These are phyloP conservation scores for Bryopsis sp. DNA, from an alignment of 139 green algal genomes.

Conservation along the genomic window DNA sequence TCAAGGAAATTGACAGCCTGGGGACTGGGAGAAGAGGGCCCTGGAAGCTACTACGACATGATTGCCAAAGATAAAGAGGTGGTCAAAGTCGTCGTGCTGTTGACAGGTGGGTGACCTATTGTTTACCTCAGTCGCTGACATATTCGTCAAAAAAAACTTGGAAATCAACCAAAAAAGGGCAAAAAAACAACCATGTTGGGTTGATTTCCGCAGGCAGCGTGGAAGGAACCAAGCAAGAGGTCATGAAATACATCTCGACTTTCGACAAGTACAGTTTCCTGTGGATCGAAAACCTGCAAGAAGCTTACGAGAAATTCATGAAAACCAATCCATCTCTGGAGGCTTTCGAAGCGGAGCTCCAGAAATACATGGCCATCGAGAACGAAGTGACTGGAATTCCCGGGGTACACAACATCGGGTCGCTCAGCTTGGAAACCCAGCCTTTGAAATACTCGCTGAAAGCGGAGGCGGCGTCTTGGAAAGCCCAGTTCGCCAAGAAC, in stretches of 20 bases:
- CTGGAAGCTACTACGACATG: constrained; percentile 61
- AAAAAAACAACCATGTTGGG: no score
- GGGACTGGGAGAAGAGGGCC: constrained; percentile 35
- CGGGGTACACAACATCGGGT: constrained; percentile 74
- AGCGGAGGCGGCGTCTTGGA: constrained; percentile 78
- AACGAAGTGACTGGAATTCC: constrained; percentile 55
- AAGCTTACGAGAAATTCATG: constrained; percentile 57
- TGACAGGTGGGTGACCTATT: no score
- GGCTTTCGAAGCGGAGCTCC: constrained; percentile 78
- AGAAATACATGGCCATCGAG: constrained; percentile 75
- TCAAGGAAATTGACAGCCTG: constrained; percentile 62
- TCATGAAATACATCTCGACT: constrained; percentile 61
- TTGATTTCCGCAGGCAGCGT: constrained; percentile 24
- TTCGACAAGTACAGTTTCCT: constrained; percentile 80
- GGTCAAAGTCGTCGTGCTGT: constrained; percentile 68
- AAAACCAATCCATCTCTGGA: constrained; percentile 66
- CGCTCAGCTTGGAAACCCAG: constrained; percentile 68
- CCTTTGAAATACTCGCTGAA: constrained; percentile 79
- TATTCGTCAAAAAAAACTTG: background rate
- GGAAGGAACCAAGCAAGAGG: constrained; percentile 64
- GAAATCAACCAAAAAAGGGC: no score
- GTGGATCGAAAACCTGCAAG: constrained; percentile 72
- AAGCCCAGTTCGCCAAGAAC: constrained; percentile 85
- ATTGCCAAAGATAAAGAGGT: constrained; percentile 75
- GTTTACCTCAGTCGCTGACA: background rate